A percentile compares a stretch with the other conserved stretches of the same genome.
Conservation (phyloP, 139 green algal genomes). For the Auxenochlorella pyrenoidosa region DNA sequence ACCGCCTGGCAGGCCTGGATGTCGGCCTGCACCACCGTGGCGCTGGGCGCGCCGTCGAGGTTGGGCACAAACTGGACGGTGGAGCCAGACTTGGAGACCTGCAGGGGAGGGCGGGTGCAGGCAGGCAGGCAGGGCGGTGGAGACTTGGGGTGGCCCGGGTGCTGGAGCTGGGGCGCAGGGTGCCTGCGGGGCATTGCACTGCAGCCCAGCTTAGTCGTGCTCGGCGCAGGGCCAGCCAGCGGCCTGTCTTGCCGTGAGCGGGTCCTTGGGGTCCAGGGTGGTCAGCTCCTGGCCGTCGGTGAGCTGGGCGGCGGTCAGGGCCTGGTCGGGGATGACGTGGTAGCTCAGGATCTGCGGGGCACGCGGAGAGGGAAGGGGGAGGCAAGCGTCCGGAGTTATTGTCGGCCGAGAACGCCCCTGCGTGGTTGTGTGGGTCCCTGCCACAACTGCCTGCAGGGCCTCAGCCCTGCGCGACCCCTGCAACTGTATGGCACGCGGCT, state of each 20-base stretch:
- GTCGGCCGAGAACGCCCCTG: too few relatives aligned
- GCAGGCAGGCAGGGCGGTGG: too few relatives aligned
- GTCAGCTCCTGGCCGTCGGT: conserved; percentile 45
- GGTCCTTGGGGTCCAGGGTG: conserved; percentile 25
- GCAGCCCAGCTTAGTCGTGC: too few relatives aligned
- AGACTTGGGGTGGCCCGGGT: too few relatives aligned
- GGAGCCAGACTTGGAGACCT: background rate
- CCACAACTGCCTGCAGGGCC: too few relatives aligned
- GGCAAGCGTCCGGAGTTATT: background rate
- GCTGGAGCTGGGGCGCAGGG: too few relatives aligned
- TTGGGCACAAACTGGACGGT: conserved; percentile 12
- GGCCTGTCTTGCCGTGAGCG: conserved; percentile 7
- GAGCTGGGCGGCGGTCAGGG: conserved; percentile 4
- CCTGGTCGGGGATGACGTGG: conserved; percentile 54
- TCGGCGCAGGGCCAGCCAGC: too few relatives aligned
- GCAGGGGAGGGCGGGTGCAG: background rate
- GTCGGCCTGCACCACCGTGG: conserved; percentile 35
- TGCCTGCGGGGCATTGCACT: too few relatives aligned
- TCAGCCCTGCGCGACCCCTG: too few relatives aligned
- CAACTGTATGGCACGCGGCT: too few relatives aligned
- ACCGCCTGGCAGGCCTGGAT: conserved; percentile 32
- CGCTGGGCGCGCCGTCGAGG: background rate
- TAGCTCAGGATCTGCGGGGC: conserved; percentile 51
- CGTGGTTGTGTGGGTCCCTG: too few relatives aligned
- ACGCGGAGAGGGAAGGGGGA: background rate